Percentiles rank a stretch among this genome's conserved stretches.
These are phyloP conservation scores for Ogataea corticis DNA, from an alignment of 805 yeast species.

Conservation along the genomic window DNA sequence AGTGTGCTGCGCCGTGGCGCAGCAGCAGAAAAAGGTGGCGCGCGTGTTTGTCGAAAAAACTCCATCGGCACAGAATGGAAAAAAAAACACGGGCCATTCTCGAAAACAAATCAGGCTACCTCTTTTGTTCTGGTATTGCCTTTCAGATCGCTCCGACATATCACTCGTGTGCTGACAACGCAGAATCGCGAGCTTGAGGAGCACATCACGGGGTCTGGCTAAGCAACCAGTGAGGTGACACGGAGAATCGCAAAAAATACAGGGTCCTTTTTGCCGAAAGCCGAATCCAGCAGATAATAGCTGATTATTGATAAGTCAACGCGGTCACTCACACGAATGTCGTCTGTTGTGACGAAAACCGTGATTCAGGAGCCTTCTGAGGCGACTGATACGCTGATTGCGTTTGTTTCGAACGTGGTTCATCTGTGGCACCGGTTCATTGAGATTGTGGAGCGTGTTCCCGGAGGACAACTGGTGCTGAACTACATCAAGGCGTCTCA, in stretches of 20 bases:
- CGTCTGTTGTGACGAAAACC: slow-evolving; percentile 21
- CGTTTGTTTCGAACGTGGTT: slow-evolving; percentile 27
- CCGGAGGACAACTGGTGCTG: slow-evolving; percentile 60
- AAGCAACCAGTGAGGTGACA: too few species aligned
- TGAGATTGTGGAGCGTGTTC: slow-evolving; percentile 33
- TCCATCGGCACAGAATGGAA: slow-evolving; percentile 6
- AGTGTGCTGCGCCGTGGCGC: neutral
- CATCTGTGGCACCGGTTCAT: slow-evolving; percentile 28
- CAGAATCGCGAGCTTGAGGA: too few species aligned
- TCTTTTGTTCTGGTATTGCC: too few species aligned
- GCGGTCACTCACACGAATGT: neutral
- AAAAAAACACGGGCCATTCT: slow-evolving; percentile 2
- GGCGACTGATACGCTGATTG: slow-evolving; percentile 29
- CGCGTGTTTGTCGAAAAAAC: neutral
- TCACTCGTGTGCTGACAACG: too few species aligned
- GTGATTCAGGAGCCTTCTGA: slow-evolving; percentile 15
- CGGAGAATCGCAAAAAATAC: too few species aligned
- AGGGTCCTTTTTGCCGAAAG: too few species aligned
- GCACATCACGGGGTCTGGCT: too few species aligned
- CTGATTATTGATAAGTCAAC: neutral
- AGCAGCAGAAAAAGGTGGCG: neutral
- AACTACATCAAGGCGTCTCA: slow-evolving; percentile 83
- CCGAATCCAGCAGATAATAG: too few species aligned
- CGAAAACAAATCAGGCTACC: neutral
- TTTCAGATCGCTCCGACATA: too few species aligned